Conservation (phyloP, 208 protist species). For the Wallacemonas sp. region DNA sequence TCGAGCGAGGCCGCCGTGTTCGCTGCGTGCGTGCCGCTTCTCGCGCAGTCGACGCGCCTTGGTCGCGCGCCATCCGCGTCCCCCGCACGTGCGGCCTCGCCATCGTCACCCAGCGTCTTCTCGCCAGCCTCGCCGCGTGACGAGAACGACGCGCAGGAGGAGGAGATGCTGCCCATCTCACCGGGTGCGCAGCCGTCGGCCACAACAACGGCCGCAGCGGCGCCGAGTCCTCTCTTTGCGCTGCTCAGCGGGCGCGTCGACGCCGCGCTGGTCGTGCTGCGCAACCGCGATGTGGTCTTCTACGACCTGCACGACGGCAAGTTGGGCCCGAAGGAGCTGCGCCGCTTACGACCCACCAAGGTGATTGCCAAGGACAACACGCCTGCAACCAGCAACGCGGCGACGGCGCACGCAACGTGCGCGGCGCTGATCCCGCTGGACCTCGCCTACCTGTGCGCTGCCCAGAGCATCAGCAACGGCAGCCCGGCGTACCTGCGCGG, state of each 20-base stretch:
- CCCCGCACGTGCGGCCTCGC: not conserved
- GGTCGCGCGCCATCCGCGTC: not conserved
- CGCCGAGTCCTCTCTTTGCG: constrained; percentile 32
- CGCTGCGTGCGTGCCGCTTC: constrained; percentile 29
- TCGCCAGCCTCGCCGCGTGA: not conserved
- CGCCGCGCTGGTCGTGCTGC: constrained; percentile 52
- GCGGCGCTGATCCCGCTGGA: constrained; percentile 59
- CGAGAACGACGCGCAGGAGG: not conserved
- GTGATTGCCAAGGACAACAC: constrained; percentile 22
- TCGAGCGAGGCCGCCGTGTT: constrained; percentile 24
- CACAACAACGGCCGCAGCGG: not conserved
- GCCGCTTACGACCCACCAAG: constrained; percentile 37
- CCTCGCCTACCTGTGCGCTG: constrained; percentile 52
- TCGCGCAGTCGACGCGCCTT: not conserved
- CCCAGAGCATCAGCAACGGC: not conserved
- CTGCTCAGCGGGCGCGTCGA: constrained; percentile 45
- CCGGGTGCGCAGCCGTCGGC: too few species aligned
- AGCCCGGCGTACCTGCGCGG: constrained; percentile 52
- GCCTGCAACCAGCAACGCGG: not conserved
- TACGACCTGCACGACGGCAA: constrained; percentile 36
- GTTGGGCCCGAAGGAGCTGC: constrained; percentile 43
- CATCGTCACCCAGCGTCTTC: not conserved
- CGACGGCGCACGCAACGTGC: constrained; percentile 35
- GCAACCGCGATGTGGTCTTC: constrained; percentile 46
- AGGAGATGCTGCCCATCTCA: not conserved